phyloP scores from a whole-genome alignment of 805 yeast genomes.

The Ogataea trehaloabstinens region DNA sequence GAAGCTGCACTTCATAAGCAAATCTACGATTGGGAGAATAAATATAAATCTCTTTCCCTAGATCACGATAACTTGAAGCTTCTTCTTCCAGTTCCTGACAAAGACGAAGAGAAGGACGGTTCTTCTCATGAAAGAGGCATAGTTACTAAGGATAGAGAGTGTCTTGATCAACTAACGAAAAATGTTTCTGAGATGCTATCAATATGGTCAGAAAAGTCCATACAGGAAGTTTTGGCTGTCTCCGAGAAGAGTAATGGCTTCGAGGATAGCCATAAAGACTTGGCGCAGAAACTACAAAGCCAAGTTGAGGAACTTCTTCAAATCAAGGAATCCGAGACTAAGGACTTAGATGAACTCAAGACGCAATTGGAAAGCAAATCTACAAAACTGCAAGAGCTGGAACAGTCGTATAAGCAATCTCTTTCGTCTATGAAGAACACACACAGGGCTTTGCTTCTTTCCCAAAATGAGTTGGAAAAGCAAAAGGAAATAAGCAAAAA shows the following conservation, averaged over 20 bases:
- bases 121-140: slow-evolving; percentile 30
- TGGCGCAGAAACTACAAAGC: slow-evolving; percentile 40
- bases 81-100: slow-evolving; percentile 9
- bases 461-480: slow-evolving; percentile 68
- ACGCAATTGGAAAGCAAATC: slow-evolving; percentile 26
- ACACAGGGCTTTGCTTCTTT: slow-evolving; percentile 67
- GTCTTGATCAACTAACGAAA: slow-evolving; percentile 9
- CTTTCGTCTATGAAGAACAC: slow-evolving; percentile 71
- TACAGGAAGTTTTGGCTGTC: slow-evolving; percentile 1
- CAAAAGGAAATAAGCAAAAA: slow-evolving; percentile 55
- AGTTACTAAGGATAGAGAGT: background rate
- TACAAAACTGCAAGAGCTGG: slow-evolving; percentile 36
- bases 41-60: slow-evolving; percentile 41
- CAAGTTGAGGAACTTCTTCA: slow-evolving; percentile 56
- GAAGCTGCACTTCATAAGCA: slow-evolving; percentile 46
- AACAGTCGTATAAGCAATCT: slow-evolving; percentile 69
- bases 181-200: slow-evolving; percentile 18
- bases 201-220: slow-evolving; percentile 10
- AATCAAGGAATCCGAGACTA: slow-evolving; percentile 38
- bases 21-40: slow-evolving; percentile 45
- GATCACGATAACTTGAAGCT: slow-evolving; percentile 42
- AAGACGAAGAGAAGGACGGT: slow-evolving; percentile 34
- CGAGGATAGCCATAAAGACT: background rate
- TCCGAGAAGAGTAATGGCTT: slow-evolving; percentile 7
- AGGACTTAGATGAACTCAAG: slow-evolving; percentile 33